These are phyloP conservation scores for Vitis cinerea DNA, from an alignment of 164 flowering plant genomes.

Conservation along the genomic window DNA sequence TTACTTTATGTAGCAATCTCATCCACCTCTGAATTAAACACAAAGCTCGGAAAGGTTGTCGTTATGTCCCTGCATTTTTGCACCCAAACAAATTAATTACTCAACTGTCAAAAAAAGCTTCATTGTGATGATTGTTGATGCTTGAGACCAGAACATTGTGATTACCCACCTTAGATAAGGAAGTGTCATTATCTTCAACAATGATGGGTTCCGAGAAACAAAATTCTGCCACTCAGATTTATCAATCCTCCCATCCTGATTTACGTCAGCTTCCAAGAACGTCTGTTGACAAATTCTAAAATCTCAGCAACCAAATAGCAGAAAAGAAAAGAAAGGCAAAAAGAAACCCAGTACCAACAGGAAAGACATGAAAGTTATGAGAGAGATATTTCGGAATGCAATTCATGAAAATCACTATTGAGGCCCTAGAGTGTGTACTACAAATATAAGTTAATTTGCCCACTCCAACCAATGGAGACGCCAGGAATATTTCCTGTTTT, in stretches of 20 bases:
- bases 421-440: too few relatives aligned
- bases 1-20: slow-evolving; percentile 61
- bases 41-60: slow-evolving; percentile 90
- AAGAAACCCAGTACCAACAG: neutral
- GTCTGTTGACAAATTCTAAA: slow-evolving; percentile 46
- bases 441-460: neutral
- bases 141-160: neutral
- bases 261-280: slow-evolving; percentile 75
- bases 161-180: slow-evolving; percentile 60
- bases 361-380: too few relatives aligned
- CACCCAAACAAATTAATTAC: neutral
- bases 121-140: neutral
- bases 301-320: neutral
- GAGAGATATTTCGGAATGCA: too few relatives aligned
- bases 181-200: slow-evolving; percentile 77
- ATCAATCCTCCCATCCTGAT: slow-evolving; percentile 88
- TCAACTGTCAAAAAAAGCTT: too few relatives aligned
- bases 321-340: neutral
- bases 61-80: slow-evolving; percentile 82
- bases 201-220: slow-evolving; percentile 70
- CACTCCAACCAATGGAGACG: too few relatives aligned
- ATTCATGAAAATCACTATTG: too few relatives aligned
- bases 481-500: too few relatives aligned
- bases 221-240: slow-evolving; percentile 81
- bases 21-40: slow-evolving; percentile 86